Conservation (phyloP, 495 filamentous ascomycete genomes). For the Penicillium psychrofluorescens region DNA sequence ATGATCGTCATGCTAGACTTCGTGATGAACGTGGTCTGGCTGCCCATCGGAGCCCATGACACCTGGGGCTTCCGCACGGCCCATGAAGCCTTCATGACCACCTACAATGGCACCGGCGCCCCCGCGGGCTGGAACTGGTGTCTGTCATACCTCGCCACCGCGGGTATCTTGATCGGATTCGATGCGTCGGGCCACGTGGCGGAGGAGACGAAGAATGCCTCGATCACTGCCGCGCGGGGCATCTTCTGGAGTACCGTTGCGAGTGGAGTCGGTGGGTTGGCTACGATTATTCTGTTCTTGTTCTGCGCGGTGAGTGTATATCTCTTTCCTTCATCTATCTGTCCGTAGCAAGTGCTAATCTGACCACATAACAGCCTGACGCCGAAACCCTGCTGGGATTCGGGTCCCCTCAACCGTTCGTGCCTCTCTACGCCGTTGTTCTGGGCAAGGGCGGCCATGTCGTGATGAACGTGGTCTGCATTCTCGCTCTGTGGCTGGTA, state of each 20-base stretch:
- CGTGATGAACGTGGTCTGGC: conserved; percentile 49
- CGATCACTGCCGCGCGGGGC: conserved; percentile 43
- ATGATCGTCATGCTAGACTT: conserved; percentile 46
- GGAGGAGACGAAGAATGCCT: conserved; percentile 52
- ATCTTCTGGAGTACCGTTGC: conserved; percentile 50
- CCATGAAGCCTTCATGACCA: conserved; percentile 49
- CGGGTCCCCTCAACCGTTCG: conserved; percentile 47
- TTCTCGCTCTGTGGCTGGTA: conserved; percentile 43
- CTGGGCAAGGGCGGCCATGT: conserved; percentile 47
- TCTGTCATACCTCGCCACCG: conserved; percentile 50
- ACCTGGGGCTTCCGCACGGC: conserved; percentile 49
- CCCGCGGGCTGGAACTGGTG: conserved; percentile 53
- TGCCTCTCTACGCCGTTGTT: conserved; percentile 44
- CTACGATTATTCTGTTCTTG: conserved; percentile 47
- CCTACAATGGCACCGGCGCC: conserved; percentile 50
- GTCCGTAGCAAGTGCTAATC: too few species aligned
- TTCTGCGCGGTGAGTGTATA: conserved; percentile 42
- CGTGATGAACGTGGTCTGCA: conserved; percentile 47
- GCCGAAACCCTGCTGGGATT: conserved; percentile 32
- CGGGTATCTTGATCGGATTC: conserved; percentile 52
- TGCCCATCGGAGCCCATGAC: conserved; percentile 45
- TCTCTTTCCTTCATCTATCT: too few species aligned
- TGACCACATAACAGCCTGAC: conserved; percentile 19
- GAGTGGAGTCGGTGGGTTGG: conserved; percentile 42
- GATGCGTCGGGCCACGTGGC: conserved; percentile 50